Conservation (phyloP, 192 early-diverging fungal species). For the Coemansia guatemalensis region DNA sequence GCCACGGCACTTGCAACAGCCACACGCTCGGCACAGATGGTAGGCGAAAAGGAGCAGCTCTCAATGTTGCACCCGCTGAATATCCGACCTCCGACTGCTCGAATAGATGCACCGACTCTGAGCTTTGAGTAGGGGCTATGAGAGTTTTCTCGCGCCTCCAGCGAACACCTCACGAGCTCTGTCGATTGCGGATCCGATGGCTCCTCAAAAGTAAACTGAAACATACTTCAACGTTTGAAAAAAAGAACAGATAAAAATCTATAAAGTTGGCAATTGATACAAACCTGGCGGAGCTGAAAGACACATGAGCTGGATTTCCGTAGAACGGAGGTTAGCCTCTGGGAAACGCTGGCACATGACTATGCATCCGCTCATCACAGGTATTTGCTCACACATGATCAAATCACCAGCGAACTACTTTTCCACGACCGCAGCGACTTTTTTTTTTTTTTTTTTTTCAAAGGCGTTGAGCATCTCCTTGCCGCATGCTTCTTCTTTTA, state of each 20-base stretch:
- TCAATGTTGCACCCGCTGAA: conserved; percentile 86
- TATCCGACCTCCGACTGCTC: conserved; percentile 63
- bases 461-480: no score
- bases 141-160: conserved; percentile 66
- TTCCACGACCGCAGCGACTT: conserved; percentile 9
- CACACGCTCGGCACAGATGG: conserved; percentile 90
- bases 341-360: no score
- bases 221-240: background rate
- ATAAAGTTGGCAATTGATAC: no score
- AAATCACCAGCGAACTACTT: no score
- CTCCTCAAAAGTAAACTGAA: conserved; percentile 26
- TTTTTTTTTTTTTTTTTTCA: conserved; percentile 11
- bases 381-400: no score
- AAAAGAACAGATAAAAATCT: no score
- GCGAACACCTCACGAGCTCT: conserved; percentile 20
- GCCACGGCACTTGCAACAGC: conserved; percentile 87
- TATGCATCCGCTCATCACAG: no score
- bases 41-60: conserved; percentile 81
- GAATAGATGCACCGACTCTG: conserved; percentile 82
- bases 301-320: no score
- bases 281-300: no score
- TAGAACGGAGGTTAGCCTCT: no score
- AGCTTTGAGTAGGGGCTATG: conserved; percentile 94
- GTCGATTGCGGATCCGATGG: conserved; percentile 20
- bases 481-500: background rate